Base-by-base conservation (phyloP, 179 eudicot genomes). In the Beta corolliflora region DNA sequence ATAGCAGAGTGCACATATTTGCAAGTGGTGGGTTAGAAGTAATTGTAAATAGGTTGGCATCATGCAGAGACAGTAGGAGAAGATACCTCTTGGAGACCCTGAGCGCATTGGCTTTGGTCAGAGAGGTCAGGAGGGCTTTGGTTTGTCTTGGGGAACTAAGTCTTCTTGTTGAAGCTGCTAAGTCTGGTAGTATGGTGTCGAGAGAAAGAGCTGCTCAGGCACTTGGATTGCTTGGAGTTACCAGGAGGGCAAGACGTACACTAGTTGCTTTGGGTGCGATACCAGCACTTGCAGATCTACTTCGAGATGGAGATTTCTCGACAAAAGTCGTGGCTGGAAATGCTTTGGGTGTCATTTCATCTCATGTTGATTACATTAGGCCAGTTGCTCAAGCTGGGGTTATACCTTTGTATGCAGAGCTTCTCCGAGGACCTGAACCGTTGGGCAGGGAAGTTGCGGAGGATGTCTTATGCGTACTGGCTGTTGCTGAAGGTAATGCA, bases 181-280 rank as follows among this genome's bases (percentile, higher is more conserved):
- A 72, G 80, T 61, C 5, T 75, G 93, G 93, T 55, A 84, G 87
- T 66, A 81, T 88, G 82, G 73, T 81, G 46, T 89, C 93, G 14
- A 88, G 89, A 83, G 86, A 84, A 77, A 84, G 92, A 85, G 93
- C 91, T 81, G 89, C 93, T 87, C 91, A 91, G 71, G 92, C 91
- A 45, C 86, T 91, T 36, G 92, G 92, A 76, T 78, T 89, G 82
- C 85, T 91, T 66, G 92, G 90, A 56, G 81, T 87, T 73, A 78
- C 75, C 21, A 91, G 78, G 77, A 85, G 83, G 80, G 86, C 88
- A 29, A 88, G 89, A 61, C 84, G 81, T 25, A 63, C 71, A 44
- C 87, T 91, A 68, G 89, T 89, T 63, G 69, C 81, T 11, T 80
- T 80, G 48, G 91, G 92, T 72, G 86, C 82, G 0, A 66, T 91